A percentile compares a stretch with the other conserved stretches of the same genome.
phyloP scores from a whole-genome alignment of 257 asterid genomes.

The Penstemon eatonii region DNA sequence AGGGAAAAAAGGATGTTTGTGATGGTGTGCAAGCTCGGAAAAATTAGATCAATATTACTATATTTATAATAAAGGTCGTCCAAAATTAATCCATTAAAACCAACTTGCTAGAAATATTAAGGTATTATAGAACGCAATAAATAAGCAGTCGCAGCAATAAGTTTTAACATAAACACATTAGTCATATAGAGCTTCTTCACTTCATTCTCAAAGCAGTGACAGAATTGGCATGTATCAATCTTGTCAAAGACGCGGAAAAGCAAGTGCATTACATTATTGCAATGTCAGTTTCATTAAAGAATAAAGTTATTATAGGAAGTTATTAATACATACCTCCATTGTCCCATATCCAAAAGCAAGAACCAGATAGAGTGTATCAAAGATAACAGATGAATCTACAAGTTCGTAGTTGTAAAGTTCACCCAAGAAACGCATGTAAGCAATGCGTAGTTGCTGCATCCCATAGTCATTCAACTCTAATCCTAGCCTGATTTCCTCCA shows the following conservation, averaged over 20 bases:
- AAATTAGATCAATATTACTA: conserved; percentile 2
- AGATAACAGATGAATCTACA: conserved; percentile 92
- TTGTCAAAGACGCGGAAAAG: conserved; percentile 6
- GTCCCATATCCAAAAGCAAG: conserved; percentile 89
- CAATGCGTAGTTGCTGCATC: conserved; percentile 89
- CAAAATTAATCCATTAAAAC: conserved; percentile 2
- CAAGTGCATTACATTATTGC: conserved; percentile 13
- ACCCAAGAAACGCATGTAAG: conserved; percentile 92
- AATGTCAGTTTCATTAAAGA: not conserved
- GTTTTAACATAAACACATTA: not conserved
- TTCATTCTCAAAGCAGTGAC: conserved; percentile 25
- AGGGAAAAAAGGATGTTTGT: not conserved
- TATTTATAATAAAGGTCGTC: not conserved
- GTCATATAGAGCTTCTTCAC: conserved; percentile 18
- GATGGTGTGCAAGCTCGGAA: not conserved
- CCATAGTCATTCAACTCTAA: conserved; percentile 91
- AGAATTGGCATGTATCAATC: conserved; percentile 16
- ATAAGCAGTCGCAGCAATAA: conserved; percentile 8
- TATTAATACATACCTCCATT: conserved; percentile 60
- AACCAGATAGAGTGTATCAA: conserved; percentile 83
- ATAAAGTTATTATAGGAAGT: conserved; percentile 10
- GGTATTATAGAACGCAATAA: conserved; percentile 8
- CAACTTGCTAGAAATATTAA: not conserved
- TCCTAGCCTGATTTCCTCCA: conserved; percentile 92
- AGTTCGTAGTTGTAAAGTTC: conserved; percentile 95